Evolutionary conservation across 2,329 filamentous ascomycete species (phyloP).

Genomic region (Pseudocercospora crystallina): DNA sequence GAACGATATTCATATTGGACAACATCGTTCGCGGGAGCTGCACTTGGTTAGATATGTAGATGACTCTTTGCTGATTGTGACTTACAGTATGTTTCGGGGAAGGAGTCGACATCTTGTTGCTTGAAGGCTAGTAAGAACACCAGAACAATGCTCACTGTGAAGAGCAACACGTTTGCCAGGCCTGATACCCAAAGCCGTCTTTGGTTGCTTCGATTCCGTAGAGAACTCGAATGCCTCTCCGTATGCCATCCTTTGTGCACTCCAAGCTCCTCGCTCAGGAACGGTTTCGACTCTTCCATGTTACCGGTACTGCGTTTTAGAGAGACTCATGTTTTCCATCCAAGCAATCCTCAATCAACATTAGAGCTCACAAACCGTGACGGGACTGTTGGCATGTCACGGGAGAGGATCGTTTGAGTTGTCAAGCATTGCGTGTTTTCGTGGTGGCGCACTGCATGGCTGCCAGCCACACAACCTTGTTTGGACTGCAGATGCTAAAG

Average conservation of each 20-base stretch:
- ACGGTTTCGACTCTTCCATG: slow-evolving; percentile 6
- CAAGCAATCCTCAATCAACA: background rate
- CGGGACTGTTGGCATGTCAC: too few relatives aligned
- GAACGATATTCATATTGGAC: slow-evolving; percentile 16
- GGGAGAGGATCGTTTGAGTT: too few relatives aligned
- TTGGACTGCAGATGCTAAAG: background rate
- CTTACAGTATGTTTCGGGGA: slow-evolving; percentile 17
- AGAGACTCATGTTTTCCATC: background rate
- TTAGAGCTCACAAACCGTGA: too few relatives aligned
- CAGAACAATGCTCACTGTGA: slow-evolving; percentile 6
- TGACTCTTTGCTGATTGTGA: background rate
- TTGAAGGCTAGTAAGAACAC: slow-evolving; percentile 11
- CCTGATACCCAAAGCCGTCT: slow-evolving; percentile 11
- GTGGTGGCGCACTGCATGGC: background rate
- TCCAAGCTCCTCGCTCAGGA: slow-evolving; percentile 1
- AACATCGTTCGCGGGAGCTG: slow-evolving; percentile 13
- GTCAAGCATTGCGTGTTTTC: too few relatives aligned
- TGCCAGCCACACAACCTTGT: slow-evolving; percentile 7
- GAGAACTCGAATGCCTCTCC: background rate
- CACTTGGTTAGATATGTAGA: background rate
- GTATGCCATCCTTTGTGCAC: background rate
- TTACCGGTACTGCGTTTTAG: slow-evolving; percentile 2
- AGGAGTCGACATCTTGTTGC: background rate
- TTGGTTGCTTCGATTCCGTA: background rate
- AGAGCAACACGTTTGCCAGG: slow-evolving; percentile 3